Conservation (phyloP, 2,329 filamentous ascomycete species). For the Hypoxylon sp. region DNA sequence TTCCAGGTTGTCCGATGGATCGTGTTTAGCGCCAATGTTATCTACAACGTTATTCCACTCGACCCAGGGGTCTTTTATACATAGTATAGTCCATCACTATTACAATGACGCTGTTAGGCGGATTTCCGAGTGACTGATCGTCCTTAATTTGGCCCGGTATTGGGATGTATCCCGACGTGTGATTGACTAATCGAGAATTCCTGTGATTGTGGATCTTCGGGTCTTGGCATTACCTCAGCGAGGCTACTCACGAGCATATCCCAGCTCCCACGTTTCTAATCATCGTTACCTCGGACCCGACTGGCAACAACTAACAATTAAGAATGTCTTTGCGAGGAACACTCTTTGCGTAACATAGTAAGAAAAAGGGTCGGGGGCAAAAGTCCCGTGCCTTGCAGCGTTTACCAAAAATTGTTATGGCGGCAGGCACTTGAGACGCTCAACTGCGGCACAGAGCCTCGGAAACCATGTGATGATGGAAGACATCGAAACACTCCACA, state of each 20-base stretch:
- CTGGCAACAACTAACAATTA: background rate
- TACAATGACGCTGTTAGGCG: background rate
- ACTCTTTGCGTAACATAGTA: background rate
- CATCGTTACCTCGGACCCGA: background rate
- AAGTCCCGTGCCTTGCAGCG: conserved; percentile 8
- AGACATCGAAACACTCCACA: conserved; percentile 5
- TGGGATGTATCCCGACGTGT: conserved; percentile 3
- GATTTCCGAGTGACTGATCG: background rate
- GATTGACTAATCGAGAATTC: background rate
- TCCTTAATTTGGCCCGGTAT: background rate
- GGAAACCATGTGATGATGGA: conserved; percentile 7
- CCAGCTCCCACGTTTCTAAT: conserved; percentile 7
- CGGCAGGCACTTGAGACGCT: conserved; percentile 10
- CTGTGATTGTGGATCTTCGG: background rate
- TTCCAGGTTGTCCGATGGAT: conserved; percentile 10
- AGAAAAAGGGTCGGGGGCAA: background rate
- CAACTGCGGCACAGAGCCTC: conserved; percentile 7
- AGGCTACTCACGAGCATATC: conserved; percentile 8
- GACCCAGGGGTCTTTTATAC: background rate
- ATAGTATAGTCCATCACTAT: background rate
- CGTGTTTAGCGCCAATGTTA: conserved; percentile 2
- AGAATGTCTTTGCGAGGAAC: background rate
- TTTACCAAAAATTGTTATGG: background rate
- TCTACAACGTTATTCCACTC: background rate
- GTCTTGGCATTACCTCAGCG: conserved; percentile 11